Evolutionary conservation across 1,284 basidiomycete species (phyloP), one percentile per base, ranked within the genome.

Genomic region (Phylloboletellus chloephorus): DNA sequence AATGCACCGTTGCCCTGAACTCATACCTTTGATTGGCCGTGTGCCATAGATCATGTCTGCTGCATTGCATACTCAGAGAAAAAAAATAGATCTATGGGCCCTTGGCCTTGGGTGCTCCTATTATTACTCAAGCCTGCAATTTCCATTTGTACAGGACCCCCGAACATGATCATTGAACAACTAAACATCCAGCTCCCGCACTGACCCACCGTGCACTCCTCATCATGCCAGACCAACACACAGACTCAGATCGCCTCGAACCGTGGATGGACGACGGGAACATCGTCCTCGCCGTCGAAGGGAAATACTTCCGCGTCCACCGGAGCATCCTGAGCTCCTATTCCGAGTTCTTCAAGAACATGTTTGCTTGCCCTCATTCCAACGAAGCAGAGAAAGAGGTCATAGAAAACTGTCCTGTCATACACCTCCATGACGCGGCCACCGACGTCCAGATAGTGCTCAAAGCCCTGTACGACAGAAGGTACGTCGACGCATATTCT

Each of bases 241-340:
- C 9, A 13, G 31, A 22, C 20, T 15, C 25, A 3, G 35, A 41
- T 5, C 37, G 23, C 22, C 33, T 38, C 8, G 31, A 51, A 5
- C 56, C 53, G 3, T 56, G 54, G 56, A 16, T 45, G 5, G 46
- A 50, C 1, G 56, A 56, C 9, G 56, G 53, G 0, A 53, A 56
- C 32, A 39, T 55, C 28, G 10, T 53, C 33, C 35, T 53, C 15
- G 25, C 28, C 5, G 32, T 39, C 7, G 36, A 41, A 22, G 33
- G 25, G 5, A 49, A 48, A 39, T 23, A 13, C 7, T 56, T 56
- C 26, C 46, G 44, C 5, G 56, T 58, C 15, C 54, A 56, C 21
- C 43, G 52, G 5, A 44, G 41, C 24, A 28, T 50, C 33, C 31
- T 56, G 15, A 16, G 30, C 13, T 12, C 30, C 7, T 39, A 54